phyloP scores from a whole-genome alignment of 768 basidiomycete genomes.

The Tylopilus vinaceipallidus region DNA sequence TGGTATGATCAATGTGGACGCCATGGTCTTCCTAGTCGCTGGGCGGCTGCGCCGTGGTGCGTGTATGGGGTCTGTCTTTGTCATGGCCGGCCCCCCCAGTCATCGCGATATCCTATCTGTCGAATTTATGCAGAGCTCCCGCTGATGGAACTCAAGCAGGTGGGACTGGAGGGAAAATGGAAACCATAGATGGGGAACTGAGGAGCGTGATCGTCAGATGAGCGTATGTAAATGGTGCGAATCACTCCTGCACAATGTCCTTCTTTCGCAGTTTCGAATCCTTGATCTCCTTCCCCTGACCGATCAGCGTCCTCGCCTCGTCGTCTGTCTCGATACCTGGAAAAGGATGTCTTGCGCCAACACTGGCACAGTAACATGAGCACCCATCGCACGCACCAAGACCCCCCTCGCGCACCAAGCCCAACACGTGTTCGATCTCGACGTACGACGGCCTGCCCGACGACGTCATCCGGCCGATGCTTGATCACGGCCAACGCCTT shows the following conservation, averaged over 20 bases:
- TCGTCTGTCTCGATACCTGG: constrained; percentile 82
- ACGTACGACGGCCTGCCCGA: constrained; percentile 86
- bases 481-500: constrained; percentile 92
- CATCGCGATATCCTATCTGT: too few species aligned
- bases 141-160: too few species aligned
- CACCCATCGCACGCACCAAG: constrained; percentile 49
- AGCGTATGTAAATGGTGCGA: constrained; percentile 2
- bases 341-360: not conserved
- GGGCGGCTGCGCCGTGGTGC: too few species aligned
- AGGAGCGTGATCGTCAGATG: too few species aligned
- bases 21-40: too few species aligned
- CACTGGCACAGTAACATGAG: constrained; percentile 1
- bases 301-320: constrained; percentile 77
- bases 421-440: constrained; percentile 91
- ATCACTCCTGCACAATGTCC: constrained; percentile 83
- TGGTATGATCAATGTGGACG: too few species aligned
- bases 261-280: constrained; percentile 86
- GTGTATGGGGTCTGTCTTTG: too few species aligned
- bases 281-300: constrained; percentile 80
- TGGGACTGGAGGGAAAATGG: too few species aligned
- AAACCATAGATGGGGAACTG: too few species aligned
- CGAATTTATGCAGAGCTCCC: too few species aligned
- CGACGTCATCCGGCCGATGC: constrained; percentile 88
- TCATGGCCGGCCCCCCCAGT: too few species aligned
- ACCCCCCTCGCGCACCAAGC: constrained; percentile 84